phyloP scores from a whole-genome alignment of 176 grass and related monocot species.

The Microstegium vimineum region DNA sequence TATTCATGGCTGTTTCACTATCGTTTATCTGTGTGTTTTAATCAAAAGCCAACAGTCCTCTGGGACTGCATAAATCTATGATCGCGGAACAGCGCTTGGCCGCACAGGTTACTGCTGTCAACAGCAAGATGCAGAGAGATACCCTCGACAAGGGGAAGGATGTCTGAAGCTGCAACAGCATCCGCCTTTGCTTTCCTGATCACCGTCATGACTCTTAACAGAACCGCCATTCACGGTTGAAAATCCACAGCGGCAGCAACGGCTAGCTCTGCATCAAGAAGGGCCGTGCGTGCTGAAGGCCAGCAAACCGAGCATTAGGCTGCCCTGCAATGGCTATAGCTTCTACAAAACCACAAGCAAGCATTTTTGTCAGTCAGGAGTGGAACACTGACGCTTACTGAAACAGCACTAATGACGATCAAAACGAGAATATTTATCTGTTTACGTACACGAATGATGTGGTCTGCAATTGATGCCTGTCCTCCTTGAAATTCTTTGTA shows the following conservation, averaged over 20 bases:
- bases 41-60: not conserved
- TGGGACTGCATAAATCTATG: not conserved
- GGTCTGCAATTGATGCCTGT: not conserved
- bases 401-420: not conserved
- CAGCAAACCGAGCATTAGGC: not conserved
- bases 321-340: too few relatives aligned
- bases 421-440: not conserved
- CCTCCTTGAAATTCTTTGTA: not conserved
- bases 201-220: slow-evolving; percentile 53
- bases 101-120: not conserved
- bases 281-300: not conserved
- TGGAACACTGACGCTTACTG: not conserved
- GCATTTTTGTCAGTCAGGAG: not conserved
- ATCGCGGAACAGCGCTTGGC: not conserved
- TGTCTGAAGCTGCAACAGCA: slow-evolving; percentile 56
- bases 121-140: slow-evolving; percentile 5
- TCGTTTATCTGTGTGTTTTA: not conserved
- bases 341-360: not conserved
- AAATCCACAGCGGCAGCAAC: slow-evolving; percentile 54
- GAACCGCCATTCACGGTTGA: slow-evolving; percentile 58
- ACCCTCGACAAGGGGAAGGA: slow-evolving; percentile 62
- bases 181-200: slow-evolving; percentile 48
- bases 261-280: not conserved
- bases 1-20: too few relatives aligned
- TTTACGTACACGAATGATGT: not conserved